Conservation (phyloP, 306 rosid species). For the Sicyos edulis region DNA sequence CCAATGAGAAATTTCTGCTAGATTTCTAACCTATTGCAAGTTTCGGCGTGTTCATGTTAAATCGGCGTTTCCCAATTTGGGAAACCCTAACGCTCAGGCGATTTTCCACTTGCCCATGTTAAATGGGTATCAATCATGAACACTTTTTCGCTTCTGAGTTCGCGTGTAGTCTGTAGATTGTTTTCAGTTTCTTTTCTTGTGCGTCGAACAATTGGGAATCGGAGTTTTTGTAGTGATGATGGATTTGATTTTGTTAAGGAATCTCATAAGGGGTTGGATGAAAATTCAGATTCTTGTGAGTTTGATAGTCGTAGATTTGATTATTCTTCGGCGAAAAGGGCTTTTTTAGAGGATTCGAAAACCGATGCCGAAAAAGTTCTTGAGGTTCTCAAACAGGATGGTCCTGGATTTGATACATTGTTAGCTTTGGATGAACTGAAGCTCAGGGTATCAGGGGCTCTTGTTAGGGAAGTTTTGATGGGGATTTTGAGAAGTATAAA, state of each 20-base stretch:
- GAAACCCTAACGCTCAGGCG: conserved; percentile 11
- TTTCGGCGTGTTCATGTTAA: conserved; percentile 16
- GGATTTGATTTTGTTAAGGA: conserved; percentile 48
- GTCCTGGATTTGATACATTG: conserved; percentile 71
- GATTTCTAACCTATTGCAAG: background rate
- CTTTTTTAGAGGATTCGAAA: conserved; percentile 39
- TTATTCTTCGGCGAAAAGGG: conserved; percentile 34
- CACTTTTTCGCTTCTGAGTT: conserved; percentile 43
- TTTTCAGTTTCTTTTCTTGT: conserved; percentile 31
- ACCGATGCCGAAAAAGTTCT: conserved; percentile 46
- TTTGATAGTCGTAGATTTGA: conserved; percentile 25
- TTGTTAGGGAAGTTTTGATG: conserved; percentile 70
- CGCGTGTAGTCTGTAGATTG: conserved; percentile 32
- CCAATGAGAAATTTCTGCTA: background rate
- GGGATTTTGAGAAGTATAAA: conserved; percentile 51
- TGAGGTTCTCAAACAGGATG: conserved; percentile 61
- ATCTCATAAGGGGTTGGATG: conserved; percentile 35
- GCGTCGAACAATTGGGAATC: conserved; percentile 40
- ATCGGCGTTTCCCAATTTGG: conserved; percentile 7
- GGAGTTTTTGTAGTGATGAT: conserved; percentile 24
- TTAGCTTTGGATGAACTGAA: conserved; percentile 52
- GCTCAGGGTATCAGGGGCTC: conserved; percentile 56
- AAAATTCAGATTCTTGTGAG: conserved; percentile 1
- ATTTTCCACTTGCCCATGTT: background rate
- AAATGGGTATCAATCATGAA: conserved; percentile 37